Conservation (phyloP, 257 asterid genomes). For the Solanum lycopersicoides region DNA sequence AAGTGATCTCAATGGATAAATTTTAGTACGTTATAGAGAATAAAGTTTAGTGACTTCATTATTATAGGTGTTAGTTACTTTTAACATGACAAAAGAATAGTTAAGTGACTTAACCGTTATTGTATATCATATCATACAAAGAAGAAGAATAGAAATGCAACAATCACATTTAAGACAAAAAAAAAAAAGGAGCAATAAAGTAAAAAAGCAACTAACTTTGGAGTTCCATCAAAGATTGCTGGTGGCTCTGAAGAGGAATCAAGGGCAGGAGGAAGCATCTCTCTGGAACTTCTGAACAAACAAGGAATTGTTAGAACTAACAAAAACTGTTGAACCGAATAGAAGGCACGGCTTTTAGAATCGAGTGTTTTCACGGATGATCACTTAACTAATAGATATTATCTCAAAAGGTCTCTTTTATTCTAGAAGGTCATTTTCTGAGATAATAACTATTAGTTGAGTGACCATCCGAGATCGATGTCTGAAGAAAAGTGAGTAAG, state of each 20-base stretch:
- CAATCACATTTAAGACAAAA: background rate
- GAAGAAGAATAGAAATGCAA: background rate
- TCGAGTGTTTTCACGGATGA: background rate
- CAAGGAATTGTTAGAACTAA: background rate
- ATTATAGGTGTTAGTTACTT: background rate
- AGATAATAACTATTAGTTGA: background rate
- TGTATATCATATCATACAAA: background rate
- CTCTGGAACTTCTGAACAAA: constrained; percentile 27
- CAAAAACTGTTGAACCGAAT: background rate
- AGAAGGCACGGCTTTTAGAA: background rate
- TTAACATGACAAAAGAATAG: background rate
- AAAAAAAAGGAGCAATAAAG: background rate
- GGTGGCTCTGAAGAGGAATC: constrained; percentile 83
- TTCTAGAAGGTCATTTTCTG: background rate
- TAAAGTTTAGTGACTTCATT: background rate
- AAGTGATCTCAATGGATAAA: background rate
- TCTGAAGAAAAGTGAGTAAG: background rate
- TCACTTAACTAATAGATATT: background rate
- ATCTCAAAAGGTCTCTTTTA: background rate
- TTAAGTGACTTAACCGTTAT: background rate
- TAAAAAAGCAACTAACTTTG: constrained; percentile 39
- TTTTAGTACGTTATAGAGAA: background rate
- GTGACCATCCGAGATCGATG: background rate
- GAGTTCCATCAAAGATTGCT: constrained; percentile 69
- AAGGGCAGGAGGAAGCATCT: constrained; percentile 64